phyloP scores from a whole-genome alignment of 441 rosid genomes.

The Sinapis alba region DNA sequence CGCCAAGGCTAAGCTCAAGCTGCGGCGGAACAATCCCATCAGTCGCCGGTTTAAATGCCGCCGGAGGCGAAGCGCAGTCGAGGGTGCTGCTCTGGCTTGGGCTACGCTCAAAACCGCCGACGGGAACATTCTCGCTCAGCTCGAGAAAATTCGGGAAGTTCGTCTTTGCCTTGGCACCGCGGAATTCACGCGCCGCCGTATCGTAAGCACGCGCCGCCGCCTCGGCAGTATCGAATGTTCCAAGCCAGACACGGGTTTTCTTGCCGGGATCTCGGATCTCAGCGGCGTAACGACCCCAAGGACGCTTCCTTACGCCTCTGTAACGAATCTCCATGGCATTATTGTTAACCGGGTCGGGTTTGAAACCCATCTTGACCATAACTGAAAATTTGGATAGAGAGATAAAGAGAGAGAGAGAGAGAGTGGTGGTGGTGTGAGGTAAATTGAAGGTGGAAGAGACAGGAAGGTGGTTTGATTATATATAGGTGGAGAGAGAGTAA shows the following conservation, averaged over 20 bases:
- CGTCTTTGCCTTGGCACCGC: slow-evolving; percentile 59
- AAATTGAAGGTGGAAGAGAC: slow-evolving; percentile 28
- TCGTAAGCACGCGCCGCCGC: slow-evolving; percentile 71
- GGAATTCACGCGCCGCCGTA: slow-evolving; percentile 60
- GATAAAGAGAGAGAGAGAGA: neutral
- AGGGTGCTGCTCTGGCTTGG: slow-evolving; percentile 62
- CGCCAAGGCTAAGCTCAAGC: slow-evolving; percentile 52
- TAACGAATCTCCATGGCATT: slow-evolving; percentile 51
- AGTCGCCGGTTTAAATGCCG: slow-evolving; percentile 26
- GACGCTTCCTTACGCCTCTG: slow-evolving; percentile 71
- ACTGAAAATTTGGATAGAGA: neutral
- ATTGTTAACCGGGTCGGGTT: slow-evolving; percentile 21
- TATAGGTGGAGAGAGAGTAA: slow-evolving; percentile 46
- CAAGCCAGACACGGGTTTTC: slow-evolving; percentile 69
- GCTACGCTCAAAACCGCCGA: slow-evolving; percentile 38
- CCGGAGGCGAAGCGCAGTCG: slow-evolving; percentile 48
- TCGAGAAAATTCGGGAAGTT: slow-evolving; percentile 46
- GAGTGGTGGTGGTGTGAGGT: slow-evolving; percentile 6
- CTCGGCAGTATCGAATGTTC: slow-evolving; percentile 61
- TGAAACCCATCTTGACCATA: slow-evolving; percentile 50
- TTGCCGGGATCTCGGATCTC: slow-evolving; percentile 61
- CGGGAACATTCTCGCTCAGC: slow-evolving; percentile 26
- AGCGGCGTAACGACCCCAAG: slow-evolving; percentile 75
- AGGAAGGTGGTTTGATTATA: slow-evolving; percentile 5
- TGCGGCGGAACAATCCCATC: slow-evolving; percentile 40